Evolutionary conservation across 176 grass and related monocot species (phyloP).

Genomic region (Puya raimondii): DNA sequence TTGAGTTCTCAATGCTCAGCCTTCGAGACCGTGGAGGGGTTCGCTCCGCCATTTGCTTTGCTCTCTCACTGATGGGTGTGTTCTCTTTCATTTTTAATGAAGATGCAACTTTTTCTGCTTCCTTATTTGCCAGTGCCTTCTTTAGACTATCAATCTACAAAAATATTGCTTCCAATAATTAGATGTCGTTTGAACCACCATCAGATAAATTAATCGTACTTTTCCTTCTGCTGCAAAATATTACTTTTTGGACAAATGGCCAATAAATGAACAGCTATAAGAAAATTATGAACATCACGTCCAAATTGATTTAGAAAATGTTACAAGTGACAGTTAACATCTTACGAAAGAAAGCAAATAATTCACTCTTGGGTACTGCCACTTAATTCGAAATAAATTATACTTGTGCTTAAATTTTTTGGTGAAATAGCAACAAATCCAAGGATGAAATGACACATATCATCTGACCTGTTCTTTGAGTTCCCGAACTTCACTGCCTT

Average conservation of each 20-base stretch:
- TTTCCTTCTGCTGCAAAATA: too few relatives aligned
- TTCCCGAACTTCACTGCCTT: slow-evolving; percentile 73
- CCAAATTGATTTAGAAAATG: neutral
- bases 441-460: neutral
- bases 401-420: neutral
- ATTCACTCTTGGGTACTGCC: too few relatives aligned
- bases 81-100: slow-evolving; percentile 59
- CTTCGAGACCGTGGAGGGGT: slow-evolving; percentile 56
- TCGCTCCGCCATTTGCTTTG: slow-evolving; percentile 35
- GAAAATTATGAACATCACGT: neutral
- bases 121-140: slow-evolving; percentile 59
- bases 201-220: too few relatives aligned
- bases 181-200: neutral
- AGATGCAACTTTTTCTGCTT: slow-evolving; percentile 27
- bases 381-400: neutral
- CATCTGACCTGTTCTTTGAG: slow-evolving; percentile 74
- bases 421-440: neutral
- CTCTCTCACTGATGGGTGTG: slow-evolving; percentile 24
- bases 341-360: too few relatives aligned
- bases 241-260: too few relatives aligned
- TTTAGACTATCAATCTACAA: slow-evolving; percentile 70
- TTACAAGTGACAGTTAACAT: too few relatives aligned
- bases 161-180: slow-evolving; percentile 7
- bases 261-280: too few relatives aligned
- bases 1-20: slow-evolving; percentile 59